phyloP scores from a whole-genome alignment of 2,329 filamentous ascomycete species.

The Colletotrichum incanum region DNA sequence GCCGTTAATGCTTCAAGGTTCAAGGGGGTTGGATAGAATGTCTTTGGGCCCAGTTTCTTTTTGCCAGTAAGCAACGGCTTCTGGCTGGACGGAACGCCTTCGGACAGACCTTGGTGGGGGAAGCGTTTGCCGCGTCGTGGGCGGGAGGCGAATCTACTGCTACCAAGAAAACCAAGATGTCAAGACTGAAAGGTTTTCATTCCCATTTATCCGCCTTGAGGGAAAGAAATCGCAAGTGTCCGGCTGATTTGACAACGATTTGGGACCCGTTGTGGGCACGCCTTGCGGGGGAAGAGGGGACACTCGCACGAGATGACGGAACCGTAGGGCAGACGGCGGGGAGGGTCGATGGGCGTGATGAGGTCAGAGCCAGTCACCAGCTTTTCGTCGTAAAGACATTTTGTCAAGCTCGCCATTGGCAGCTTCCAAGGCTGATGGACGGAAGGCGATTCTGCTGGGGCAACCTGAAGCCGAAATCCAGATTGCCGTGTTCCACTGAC shows the following conservation, averaged over 20 bases:
- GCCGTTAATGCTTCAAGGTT: constrained; percentile 18
- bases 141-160: constrained; percentile 3
- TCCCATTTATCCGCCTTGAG: neutral
- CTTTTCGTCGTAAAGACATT: neutral
- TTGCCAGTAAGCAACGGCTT: neutral
- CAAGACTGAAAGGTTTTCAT: neutral
- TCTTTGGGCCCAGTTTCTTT: constrained; percentile 10
- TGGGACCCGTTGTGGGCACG: constrained; percentile 5
- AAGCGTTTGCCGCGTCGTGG: neutral
- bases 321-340: constrained; percentile 10
- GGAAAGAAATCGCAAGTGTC: neutral
- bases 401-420: neutral
- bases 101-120: constrained; percentile 33
- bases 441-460: constrained; percentile 14
- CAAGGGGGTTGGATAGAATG: neutral
- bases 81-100: constrained; percentile 10
- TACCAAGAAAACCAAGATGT: neutral
- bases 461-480: constrained; percentile 24
- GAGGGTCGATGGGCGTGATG: constrained; percentile 23
- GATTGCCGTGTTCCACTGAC: constrained; percentile 21
- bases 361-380: constrained; percentile 25
- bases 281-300: constrained; percentile 15
- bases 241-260: neutral
- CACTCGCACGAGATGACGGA: constrained; percentile 16
- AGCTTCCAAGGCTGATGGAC: constrained; percentile 14